Percentiles rank a stretch among this genome's conserved stretches.
phyloP scores from a whole-genome alignment of 768 basidiomycete species.

The Pulveroboletus ravenelii region DNA sequence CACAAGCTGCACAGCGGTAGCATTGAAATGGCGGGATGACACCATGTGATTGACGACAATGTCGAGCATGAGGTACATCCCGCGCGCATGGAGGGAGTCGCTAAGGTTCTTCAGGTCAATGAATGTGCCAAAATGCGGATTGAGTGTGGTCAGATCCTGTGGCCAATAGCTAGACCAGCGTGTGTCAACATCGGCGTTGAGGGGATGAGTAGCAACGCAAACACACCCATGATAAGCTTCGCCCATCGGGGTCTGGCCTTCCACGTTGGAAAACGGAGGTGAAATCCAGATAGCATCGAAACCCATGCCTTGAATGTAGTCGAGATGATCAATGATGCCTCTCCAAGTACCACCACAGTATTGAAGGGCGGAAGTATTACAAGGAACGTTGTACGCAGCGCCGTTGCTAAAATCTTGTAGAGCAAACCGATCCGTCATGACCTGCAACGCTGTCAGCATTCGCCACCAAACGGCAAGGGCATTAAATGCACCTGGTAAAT shows the following conservation, averaged over 20 bases:
- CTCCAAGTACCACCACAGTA: slow-evolving; percentile 60
- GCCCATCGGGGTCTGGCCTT: slow-evolving; percentile 45
- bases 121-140: slow-evolving; percentile 48
- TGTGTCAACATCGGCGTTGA: background rate
- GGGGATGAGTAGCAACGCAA: background rate
- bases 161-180: slow-evolving; percentile 46
- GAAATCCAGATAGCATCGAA: slow-evolving; percentile 60
- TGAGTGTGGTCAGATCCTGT: slow-evolving; percentile 42
- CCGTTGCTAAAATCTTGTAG: slow-evolving; percentile 35
- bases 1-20: slow-evolving; percentile 21
- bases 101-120: slow-evolving; percentile 49
- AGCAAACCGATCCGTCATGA: slow-evolving; percentile 61
- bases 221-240: slow-evolving; percentile 54
- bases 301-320: slow-evolving; percentile 61
- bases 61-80: slow-evolving; percentile 61
- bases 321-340: slow-evolving; percentile 48
- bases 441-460: slow-evolving; percentile 18
- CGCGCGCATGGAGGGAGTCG: slow-evolving; percentile 42
- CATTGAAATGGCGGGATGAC: slow-evolving; percentile 26
- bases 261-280: slow-evolving; percentile 47
- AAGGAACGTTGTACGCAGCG: slow-evolving; percentile 31
- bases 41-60: slow-evolving; percentile 62
- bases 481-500: slow-evolving; percentile 46
- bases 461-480: background rate
- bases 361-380: slow-evolving; percentile 42